A percentile compares a stretch with the other conserved stretches of the same genome.
Evolutionary conservation across 1,284 basidiomycete species (phyloP).

Genomic region (Papiliotrema flavescens): DNA sequence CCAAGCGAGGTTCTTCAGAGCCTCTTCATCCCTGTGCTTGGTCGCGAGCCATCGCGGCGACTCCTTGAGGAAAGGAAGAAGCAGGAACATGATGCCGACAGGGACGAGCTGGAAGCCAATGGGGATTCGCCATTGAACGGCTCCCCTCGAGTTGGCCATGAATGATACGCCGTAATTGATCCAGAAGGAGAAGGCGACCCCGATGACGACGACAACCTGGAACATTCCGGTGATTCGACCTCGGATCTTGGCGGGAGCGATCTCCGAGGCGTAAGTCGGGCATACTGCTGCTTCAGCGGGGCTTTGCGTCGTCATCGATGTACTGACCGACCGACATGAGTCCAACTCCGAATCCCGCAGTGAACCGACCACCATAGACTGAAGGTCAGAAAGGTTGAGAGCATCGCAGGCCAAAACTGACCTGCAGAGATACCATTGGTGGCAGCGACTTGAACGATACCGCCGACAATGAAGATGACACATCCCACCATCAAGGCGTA

Average conservation of each 20-base stretch:
- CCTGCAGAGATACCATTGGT: constrained; percentile 15
- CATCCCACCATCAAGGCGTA: constrained; percentile 59
- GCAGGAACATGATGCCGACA: constrained; percentile 69
- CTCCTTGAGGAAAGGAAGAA: constrained; percentile 61
- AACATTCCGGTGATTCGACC: constrained; percentile 62
- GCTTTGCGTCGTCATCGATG: neutral
- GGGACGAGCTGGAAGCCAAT: constrained; percentile 56
- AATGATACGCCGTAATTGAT: constrained; percentile 18
- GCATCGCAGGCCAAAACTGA: too few species aligned
- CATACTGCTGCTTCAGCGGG: constrained; percentile 42
- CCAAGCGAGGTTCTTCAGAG: constrained; percentile 55
- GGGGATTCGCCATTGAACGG: constrained; percentile 43
- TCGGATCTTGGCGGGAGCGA: constrained; percentile 69
- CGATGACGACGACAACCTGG: constrained; percentile 67
- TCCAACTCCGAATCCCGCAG: constrained; percentile 64
- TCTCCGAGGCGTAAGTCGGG: constrained; percentile 74
- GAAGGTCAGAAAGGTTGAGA: neutral
- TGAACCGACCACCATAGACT: constrained; percentile 71
- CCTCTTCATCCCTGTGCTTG: constrained; percentile 54
- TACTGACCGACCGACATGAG: constrained; percentile 48
- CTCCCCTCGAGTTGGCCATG: constrained; percentile 17
- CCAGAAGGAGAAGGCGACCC: constrained; percentile 40
- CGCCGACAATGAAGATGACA: constrained; percentile 63
- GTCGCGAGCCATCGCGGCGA: constrained; percentile 41
- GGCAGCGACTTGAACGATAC: constrained; percentile 53